Base-by-base conservation (phyloP, 352 stramenopile genomes). In the Globisporangium barbulae region DNA sequence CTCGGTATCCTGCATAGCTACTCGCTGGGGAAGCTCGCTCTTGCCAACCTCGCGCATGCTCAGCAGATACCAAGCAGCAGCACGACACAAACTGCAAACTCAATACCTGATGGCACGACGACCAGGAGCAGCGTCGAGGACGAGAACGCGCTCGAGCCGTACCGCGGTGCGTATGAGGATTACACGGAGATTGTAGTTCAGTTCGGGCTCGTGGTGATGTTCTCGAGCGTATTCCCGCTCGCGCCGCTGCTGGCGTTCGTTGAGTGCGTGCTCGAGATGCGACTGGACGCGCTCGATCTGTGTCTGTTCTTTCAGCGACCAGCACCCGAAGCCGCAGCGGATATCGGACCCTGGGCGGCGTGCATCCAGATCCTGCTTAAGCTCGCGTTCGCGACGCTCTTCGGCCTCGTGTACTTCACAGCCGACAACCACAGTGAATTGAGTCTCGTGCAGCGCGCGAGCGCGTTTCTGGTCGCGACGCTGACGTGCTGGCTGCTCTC, bases 171-270 rank as follows among this genome's bases (percentile, higher is more conserved):
- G 7, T 62, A 77, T 44, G 72, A 77, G 52, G 75, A 77, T 41
- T 88, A 85, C 31, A 68, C 67, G 2, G 64, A 84, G 61, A 47
- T 78, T 35, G 53, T 83, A 15, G 60, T 78, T 19, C 73, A 85
- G 56, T 66, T 85, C 39, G 79, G 76, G 5, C 56, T 85, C 44
- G 59, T 85, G 3, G 59, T 72, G 21, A 76, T 76, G 64, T 84
- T 88, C 50, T 81, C 76, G 22, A 71, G 68, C 48, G 67, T 74
- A 25, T 71, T 71, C 25, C 79, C 79, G 1, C 45, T 83, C 19
- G 56, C 71, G 1, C 76, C 79, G 12, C 22, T 84, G 30, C 58
- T 88, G n/a, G 70, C 67, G 9, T 58, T 85, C 5, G 5, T 77
- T 4, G 79, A 85, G 30, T 73, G 68, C 33, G 69, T 62, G 45